Percentiles rank a stretch among this genome's conserved stretches.
Evolutionary conservation across 2,329 filamentous ascomycete genomes (phyloP).

Genomic region (Colletotrichum sublineola): DNA sequence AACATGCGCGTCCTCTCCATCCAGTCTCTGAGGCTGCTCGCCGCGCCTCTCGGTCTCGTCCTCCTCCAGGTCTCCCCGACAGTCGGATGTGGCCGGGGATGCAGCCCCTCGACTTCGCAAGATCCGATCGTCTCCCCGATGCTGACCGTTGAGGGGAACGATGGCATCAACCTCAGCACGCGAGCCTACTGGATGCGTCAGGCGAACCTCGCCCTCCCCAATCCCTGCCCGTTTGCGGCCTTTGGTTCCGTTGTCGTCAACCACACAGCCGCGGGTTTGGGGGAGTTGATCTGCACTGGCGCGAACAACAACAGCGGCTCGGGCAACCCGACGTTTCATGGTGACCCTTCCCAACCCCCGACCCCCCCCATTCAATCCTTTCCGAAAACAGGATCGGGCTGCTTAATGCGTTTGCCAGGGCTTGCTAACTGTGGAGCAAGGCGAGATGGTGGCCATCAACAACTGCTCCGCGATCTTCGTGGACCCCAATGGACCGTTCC

Average conservation of each 20-base stretch:
- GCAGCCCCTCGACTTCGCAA: slow-evolving; percentile 4
- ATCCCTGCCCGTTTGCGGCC: slow-evolving; percentile 66
- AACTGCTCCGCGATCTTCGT: slow-evolving; percentile 66
- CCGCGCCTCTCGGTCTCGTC: slow-evolving; percentile 22
- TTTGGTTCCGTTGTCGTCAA: slow-evolving; percentile 70
- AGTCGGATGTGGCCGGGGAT: slow-evolving; percentile 1
- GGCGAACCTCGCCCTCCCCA: slow-evolving; percentile 60
- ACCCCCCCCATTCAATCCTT: no score
- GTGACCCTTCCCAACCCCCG: slow-evolving; percentile 45
- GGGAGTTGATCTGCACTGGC: slow-evolving; percentile 63
- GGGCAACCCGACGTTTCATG: slow-evolving; percentile 68
- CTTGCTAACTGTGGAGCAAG: slow-evolving; percentile 45
- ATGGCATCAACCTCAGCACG: slow-evolving; percentile 52
- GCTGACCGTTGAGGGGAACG: slow-evolving; percentile 6
- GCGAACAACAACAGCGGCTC: slow-evolving; percentile 59
- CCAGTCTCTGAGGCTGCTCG: slow-evolving; percentile 1
- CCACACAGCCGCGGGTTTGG: slow-evolving; percentile 59
- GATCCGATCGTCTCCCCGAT: neutral
- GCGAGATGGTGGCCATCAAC: slow-evolving; percentile 67
- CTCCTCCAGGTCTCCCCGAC: slow-evolving; percentile 5
- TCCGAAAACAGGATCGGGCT: no score
- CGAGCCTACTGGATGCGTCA: slow-evolving; percentile 66
- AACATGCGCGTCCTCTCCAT: slow-evolving; percentile 27
- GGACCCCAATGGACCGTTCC: slow-evolving; percentile 59
- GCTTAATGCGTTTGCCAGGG: neutral